Base-by-base conservation (phyloP, 106 monocot genomes). In the Chionographis japonica region DNA sequence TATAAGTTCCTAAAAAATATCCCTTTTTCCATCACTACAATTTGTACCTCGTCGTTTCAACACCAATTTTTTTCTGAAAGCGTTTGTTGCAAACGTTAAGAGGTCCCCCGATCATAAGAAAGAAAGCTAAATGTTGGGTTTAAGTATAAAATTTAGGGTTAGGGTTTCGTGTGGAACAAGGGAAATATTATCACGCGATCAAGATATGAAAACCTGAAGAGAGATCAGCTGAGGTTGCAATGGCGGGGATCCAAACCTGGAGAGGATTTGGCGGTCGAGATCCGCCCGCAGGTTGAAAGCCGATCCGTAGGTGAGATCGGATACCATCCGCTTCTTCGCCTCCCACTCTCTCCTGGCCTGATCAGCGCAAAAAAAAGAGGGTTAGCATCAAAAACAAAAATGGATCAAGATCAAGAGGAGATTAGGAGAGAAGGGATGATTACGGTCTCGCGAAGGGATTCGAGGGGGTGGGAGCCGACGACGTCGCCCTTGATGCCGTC, bases 221-320 rank as follows among this genome's bases (percentile, higher is more conserved):
- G 27, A 27, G 27, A 27, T 27, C 27, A 27, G 27, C 27, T 27
- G 27, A 27, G 27, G 27, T 27, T 27, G 27, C 27, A 27, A 27
- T 27, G 27, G 27, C 27, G 27, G 27, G 27, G 27, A 27, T 39
- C 10, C 77, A 54, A 62, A 94, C 94, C 82, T 90, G 68, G 86
- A 80, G 27, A 95, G 84, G 63, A 91, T 95, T 71, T 95, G 95
- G 15, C 80, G 70, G 71, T 95, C 91, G 55, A 95, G 81, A 81
- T 95, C 91, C 77, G 71, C 88, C 78, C 88, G 81, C 20, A 91
- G 51, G 70, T 84, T 83, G 68, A 88, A 81, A 6, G 91, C 85
- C 7, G 91, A 72, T 37, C 95, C 95, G 42, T 95, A 95, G 36
- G 84, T 86, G 18, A 82, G 80, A 46, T 78, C 85, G 8, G 74